A percentile compares a stretch with the other conserved stretches of the same genome.
Conservation (phyloP, 176 grass and related monocot species). For the Bothriochloa decipiens region DNA sequence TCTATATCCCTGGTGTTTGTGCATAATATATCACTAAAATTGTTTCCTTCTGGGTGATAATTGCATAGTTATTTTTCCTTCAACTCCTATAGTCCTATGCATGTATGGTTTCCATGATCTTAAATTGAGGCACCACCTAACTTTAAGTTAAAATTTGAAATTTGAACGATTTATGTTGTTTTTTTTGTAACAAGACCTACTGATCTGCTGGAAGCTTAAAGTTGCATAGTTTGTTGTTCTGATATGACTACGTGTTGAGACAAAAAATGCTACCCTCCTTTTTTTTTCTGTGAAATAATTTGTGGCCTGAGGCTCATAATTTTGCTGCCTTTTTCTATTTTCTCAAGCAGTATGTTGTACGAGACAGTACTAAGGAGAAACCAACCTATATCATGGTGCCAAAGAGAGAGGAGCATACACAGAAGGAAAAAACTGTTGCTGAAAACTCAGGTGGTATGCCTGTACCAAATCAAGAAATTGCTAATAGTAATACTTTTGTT, state of each 20-base stretch:
- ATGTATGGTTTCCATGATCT: neutral
- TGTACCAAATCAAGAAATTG: constrained; percentile 44
- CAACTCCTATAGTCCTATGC: neutral
- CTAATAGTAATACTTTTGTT: constrained; percentile 33
- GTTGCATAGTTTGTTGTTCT: neutral
- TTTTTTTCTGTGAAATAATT: constrained; percentile 14
- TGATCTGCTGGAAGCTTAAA: neutral
- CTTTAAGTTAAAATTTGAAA: constrained; percentile 2
- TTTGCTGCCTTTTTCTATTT: constrained; percentile 31
- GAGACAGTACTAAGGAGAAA: constrained; percentile 78
- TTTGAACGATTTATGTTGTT: neutral
- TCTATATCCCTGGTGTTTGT: neutral
- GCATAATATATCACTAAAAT: constrained; percentile 3
- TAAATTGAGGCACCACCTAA: neutral
- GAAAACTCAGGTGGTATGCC: constrained; percentile 48
- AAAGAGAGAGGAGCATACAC: constrained; percentile 73
- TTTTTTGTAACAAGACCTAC: constrained; percentile 11
- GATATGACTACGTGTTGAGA: constrained; percentile 24
- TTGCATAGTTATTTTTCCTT: neutral
- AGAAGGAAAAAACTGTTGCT: constrained; percentile 54
- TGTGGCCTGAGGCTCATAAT: constrained; percentile 23
- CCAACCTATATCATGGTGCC: constrained; percentile 79
- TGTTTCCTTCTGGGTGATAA: neutral
- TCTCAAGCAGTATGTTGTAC: constrained; percentile 70
- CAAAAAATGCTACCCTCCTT: neutral